These are phyloP conservation scores for Taxawa tesnikishii DNA, from an alignment of 2,329 filamentous ascomycete species.

Conservation along the genomic window DNA sequence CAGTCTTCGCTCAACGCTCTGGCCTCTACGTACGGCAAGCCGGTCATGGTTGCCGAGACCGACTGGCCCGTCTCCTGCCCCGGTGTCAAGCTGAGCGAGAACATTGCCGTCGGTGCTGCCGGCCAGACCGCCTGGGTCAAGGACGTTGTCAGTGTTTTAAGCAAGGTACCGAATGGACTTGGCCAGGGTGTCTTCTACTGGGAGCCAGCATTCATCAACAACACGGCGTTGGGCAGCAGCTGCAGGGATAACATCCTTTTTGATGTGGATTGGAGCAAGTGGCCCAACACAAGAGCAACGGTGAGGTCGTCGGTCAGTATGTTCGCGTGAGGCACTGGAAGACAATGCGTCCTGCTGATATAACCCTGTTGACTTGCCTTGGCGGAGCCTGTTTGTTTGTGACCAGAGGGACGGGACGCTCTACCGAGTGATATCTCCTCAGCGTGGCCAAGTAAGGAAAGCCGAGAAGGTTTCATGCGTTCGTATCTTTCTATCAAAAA, in stretches of 20 bases:
- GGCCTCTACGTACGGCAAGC: slow-evolving; percentile 18
- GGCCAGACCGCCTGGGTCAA: slow-evolving; percentile 18
- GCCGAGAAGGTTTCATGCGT: no score
- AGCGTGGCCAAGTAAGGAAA: no score
- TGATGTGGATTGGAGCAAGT: slow-evolving; percentile 17
- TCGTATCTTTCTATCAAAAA: no score
- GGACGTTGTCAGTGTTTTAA: slow-evolving; percentile 12
- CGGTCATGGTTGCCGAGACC: slow-evolving; percentile 18
- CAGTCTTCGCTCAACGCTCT: slow-evolving; percentile 13
- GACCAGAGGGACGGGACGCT: no score
- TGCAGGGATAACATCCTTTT: slow-evolving; percentile 18
- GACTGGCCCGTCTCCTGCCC: slow-evolving; percentile 18
- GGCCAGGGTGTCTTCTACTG: slow-evolving; percentile 20
- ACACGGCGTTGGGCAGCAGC: slow-evolving; percentile 15
- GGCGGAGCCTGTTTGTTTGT: no score
- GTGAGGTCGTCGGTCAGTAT: slow-evolving; percentile 18
- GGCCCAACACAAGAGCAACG: slow-evolving; percentile 14
- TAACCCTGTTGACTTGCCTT: no score
- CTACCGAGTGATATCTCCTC: no score
- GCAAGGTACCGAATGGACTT: slow-evolving; percentile 10
- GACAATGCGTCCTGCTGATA: no score
- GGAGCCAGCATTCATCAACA: slow-evolving; percentile 19
- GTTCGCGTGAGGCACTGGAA: no score
- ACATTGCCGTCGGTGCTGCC: slow-evolving; percentile 13
- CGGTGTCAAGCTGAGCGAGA: slow-evolving; percentile 13